Conservation (phyloP, 768 basidiomycete genomes). For the Lyophyllum atratum region DNA sequence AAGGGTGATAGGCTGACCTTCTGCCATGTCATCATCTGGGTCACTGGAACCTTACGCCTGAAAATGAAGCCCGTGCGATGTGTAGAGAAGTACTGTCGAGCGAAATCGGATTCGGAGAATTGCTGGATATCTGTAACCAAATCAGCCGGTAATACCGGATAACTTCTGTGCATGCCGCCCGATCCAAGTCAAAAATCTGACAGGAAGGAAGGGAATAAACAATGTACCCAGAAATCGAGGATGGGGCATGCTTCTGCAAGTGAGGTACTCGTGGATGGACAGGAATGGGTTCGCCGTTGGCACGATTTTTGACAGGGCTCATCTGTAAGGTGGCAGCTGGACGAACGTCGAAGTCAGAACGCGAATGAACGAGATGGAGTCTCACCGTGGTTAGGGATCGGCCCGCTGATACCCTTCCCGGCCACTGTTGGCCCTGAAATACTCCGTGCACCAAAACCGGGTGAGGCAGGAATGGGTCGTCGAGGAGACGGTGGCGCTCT, state of each 20-base stretch:
- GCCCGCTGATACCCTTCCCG: conserved; percentile 68
- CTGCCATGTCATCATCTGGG: conserved; percentile 91
- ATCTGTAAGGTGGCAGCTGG: conserved; percentile 70
- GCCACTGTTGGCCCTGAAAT: conserved; percentile 46
- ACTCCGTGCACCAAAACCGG: conserved; percentile 32
- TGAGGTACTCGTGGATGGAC: conserved; percentile 42
- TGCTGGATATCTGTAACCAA: conserved; percentile 85
- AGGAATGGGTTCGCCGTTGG: conserved; percentile 61
- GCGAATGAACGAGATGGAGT: conserved; percentile 5
- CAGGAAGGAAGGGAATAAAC: conserved; percentile 5
- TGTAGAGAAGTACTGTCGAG: conserved; percentile 85
- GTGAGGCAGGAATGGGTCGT: conserved; percentile 42
- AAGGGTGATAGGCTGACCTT: conserved; percentile 45
- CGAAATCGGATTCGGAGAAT: conserved; percentile 85
- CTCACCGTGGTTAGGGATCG: conserved; percentile 71
- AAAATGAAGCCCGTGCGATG: conserved; percentile 91
- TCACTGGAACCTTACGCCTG: conserved; percentile 76
- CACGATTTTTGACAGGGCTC: conserved; percentile 73
- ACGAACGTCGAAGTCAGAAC: conserved; percentile 9
- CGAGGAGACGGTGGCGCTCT: conserved; percentile 44
- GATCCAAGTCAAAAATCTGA: conserved; percentile 6
- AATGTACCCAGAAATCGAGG: conserved; percentile 68
- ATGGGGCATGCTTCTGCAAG: conserved; percentile 30
- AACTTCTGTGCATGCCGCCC: conserved; percentile 46
- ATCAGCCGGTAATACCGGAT: conserved; percentile 77